These are phyloP conservation scores for Tremella fuciformis DNA, from an alignment of 768 basidiomycete species.

Conservation along the genomic window DNA sequence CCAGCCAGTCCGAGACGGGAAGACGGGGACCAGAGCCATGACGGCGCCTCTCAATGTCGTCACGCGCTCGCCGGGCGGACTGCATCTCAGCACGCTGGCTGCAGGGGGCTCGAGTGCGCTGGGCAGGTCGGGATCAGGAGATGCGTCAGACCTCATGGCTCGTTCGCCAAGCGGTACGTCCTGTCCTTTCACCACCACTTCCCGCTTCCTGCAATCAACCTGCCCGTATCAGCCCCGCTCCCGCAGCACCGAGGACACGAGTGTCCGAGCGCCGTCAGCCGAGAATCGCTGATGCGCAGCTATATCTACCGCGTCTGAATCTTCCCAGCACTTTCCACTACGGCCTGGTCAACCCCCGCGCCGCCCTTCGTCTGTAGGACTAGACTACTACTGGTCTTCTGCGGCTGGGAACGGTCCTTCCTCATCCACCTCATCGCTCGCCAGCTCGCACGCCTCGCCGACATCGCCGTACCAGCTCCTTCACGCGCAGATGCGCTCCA, in stretches of 20 bases:
- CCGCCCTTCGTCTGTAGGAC: slow-evolving; percentile 32
- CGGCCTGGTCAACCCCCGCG: slow-evolving; percentile 20
- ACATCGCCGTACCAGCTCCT: not conserved
- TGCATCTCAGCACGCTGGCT: not conserved
- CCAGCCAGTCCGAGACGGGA: too few relatives aligned
- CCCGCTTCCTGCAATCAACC: not conserved
- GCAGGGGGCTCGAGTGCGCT: too few relatives aligned
- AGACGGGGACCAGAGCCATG: not conserved
- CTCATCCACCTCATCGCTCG: slow-evolving; percentile 35
- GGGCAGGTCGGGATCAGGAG: slow-evolving; percentile 2
- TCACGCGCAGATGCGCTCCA: not conserved
- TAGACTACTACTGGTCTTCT: slow-evolving; percentile 41
- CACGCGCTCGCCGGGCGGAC: slow-evolving; percentile 4
- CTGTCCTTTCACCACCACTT: not conserved
- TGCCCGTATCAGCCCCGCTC: too few relatives aligned
- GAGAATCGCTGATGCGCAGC: slow-evolving; percentile 10
- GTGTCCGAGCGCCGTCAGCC: too few relatives aligned
- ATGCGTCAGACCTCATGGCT: not conserved
- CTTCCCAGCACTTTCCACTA: slow-evolving; percentile 10
- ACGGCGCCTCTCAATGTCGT: slow-evolving; percentile 10
- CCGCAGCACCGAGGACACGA: too few relatives aligned
- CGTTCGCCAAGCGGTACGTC: slow-evolving; percentile 12
- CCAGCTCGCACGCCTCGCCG: slow-evolving; percentile 24
- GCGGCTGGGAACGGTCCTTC: slow-evolving; percentile 29
- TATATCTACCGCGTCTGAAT: slow-evolving; percentile 9